These are phyloP conservation scores for Aeminium ludgeri DNA, from an alignment of 495 filamentous ascomycete genomes.

Conservation along the genomic window DNA sequence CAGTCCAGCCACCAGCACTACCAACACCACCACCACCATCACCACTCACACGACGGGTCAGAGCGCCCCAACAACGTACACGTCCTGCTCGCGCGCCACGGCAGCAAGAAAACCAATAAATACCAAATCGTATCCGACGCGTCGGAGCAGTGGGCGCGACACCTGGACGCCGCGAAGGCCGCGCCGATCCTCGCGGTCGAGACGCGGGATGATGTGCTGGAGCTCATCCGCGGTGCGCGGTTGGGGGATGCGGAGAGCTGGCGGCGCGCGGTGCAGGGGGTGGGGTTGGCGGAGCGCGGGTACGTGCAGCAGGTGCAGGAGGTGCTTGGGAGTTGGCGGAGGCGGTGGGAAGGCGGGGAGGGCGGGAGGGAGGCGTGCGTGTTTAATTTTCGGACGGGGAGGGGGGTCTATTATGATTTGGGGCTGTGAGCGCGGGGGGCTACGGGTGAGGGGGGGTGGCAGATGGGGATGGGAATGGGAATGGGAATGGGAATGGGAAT, in stretches of 20 bases:
- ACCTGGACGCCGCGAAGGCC: conserved; percentile 41
- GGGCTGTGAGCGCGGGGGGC: no score
- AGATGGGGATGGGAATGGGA: no score
- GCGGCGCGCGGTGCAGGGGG: conserved; percentile 63
- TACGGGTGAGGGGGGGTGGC: no score
- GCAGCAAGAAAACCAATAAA: conserved; percentile 81
- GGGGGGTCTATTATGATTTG: conserved; percentile 24
- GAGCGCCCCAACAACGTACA: conserved; percentile 52
- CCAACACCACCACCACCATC: no score
- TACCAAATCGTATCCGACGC: conserved; percentile 64
- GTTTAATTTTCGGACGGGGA: conserved; percentile 26
- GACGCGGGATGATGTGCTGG: conserved; percentile 69
- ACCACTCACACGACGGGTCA: no score
- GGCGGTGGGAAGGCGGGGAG: conserved; percentile 34
- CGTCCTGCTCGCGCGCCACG: conserved; percentile 60
- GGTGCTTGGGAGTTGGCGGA: conserved; percentile 45
- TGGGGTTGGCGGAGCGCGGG: conserved; percentile 58
- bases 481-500: not conserved
- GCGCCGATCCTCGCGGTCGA: conserved; percentile 80
- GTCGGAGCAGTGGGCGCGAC: conserved; percentile 15
- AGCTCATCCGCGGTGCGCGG: conserved; percentile 54
- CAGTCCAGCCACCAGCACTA: conserved; percentile 24
- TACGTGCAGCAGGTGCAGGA: conserved; percentile 81
- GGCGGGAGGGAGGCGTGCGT: conserved; percentile 22
- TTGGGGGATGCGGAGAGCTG: conserved; percentile 75